phyloP scores from a whole-genome alignment of 2,329 filamentous ascomycete genomes.

The Pseudocercospora vitis region DNA sequence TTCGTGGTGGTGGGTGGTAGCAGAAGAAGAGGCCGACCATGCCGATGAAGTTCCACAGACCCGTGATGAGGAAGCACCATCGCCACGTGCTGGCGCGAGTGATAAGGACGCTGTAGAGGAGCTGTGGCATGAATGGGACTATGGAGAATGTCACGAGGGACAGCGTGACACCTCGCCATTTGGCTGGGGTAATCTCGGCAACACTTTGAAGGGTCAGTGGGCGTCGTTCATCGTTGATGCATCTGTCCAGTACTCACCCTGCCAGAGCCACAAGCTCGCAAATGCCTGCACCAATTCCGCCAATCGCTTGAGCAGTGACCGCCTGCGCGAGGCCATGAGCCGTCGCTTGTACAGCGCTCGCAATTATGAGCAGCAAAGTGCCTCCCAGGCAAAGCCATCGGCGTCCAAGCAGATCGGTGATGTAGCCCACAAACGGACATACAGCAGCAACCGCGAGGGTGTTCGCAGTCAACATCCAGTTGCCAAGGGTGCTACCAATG shows the following conservation, averaged over 20 bases:
- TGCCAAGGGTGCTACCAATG: conserved; percentile 21
- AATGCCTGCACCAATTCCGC: conserved; percentile 26
- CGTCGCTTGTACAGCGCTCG: conserved; percentile 23
- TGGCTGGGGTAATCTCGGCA: conserved; percentile 27
- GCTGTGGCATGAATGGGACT: conserved; percentile 61
- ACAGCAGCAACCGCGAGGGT: conserved; percentile 29
- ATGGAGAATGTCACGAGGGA: conserved; percentile 58
- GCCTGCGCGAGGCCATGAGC: conserved; percentile 23
- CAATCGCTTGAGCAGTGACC: conserved; percentile 26
- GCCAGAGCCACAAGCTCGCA: conserved; percentile 27
- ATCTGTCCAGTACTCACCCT: conserved; percentile 17
- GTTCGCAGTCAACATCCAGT: conserved; percentile 30
- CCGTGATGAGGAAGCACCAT: conserved; percentile 55
- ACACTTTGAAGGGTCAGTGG: conserved; percentile 16
- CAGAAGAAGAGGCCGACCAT: conserved; percentile 53
- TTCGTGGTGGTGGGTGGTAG: conserved; percentile 55
- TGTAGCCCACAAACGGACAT: conserved; percentile 28
- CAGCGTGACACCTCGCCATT: conserved; percentile 29
- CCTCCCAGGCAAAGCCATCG: conserved; percentile 24
- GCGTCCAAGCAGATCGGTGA: conserved; percentile 26
- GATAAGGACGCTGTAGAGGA: conserved; percentile 61
- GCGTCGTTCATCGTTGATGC: background rate
- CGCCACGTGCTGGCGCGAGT: conserved; percentile 51
- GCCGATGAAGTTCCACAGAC: conserved; percentile 54
- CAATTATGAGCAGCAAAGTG: conserved; percentile 22